Conservation (phyloP, 805 yeast genomes). For the Ogataea zsoltii region DNA sequence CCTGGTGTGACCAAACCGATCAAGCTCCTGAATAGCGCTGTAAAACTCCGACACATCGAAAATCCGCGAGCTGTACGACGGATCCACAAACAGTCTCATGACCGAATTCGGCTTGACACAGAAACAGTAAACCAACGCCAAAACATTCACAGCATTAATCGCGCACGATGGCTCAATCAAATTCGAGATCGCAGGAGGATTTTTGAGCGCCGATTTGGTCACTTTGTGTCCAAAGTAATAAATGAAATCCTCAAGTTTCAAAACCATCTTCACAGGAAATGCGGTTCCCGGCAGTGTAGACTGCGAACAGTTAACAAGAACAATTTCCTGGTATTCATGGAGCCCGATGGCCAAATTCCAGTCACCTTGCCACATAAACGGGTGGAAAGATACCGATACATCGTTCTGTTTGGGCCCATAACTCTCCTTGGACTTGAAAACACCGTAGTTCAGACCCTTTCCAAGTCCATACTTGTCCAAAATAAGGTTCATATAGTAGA, state of each 20-base stretch:
- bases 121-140: conserved; percentile 30
- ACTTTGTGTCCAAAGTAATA: conserved; percentile 29
- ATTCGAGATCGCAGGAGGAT: conserved; percentile 25
- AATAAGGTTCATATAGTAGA: conserved; percentile 29
- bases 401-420: conserved; percentile 30
- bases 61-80: conserved; percentile 21
- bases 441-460: conserved; percentile 16
- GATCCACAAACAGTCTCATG: conserved; percentile 24
- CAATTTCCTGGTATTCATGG: conserved; percentile 23
- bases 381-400: conserved; percentile 30
- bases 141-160: conserved; percentile 32
- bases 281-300: conserved; percentile 1
- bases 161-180: conserved; percentile 28
- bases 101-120: conserved; percentile 25
- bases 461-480: conserved; percentile 26
- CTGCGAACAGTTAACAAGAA: conserved; percentile 31
- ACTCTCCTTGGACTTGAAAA: conserved; percentile 23
- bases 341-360: conserved; percentile 38
- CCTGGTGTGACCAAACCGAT: conserved; percentile 29
- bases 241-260: conserved; percentile 31
- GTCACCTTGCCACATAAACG: conserved; percentile 31
- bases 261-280: conserved; percentile 27
- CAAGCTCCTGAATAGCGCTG: conserved; percentile 26
- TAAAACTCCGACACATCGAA: conserved; percentile 32
- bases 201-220: conserved; percentile 28